Evolutionary conservation across 495 filamentous ascomycete genomes (phyloP).

Genomic region (Talaromyces ruber): DNA sequence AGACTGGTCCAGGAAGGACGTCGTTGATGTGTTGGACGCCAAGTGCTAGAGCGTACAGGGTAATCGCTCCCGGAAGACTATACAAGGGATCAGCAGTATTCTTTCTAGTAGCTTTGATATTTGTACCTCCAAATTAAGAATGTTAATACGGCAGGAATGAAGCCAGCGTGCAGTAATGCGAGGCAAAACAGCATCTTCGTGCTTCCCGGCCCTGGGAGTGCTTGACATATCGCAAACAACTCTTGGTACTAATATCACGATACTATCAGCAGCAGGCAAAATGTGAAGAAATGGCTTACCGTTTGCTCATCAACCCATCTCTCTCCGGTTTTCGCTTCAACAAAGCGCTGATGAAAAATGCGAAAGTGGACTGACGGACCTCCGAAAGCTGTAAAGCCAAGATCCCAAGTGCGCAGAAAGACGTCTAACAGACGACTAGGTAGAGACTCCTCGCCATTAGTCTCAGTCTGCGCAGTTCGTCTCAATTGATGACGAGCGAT

Average conservation of each 20-base stretch:
- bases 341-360: constrained; percentile 59
- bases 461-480: not conserved
- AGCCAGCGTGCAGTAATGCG: constrained; percentile 55
- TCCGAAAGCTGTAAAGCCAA: constrained; percentile 65
- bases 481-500: not conserved
- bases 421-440: constrained; percentile 16
- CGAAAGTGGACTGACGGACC: constrained; percentile 66
- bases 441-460: not conserved
- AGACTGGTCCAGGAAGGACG: constrained; percentile 55
- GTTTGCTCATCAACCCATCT: constrained; percentile 72
- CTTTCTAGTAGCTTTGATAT: not conserved
- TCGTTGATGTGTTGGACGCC: constrained; percentile 55
- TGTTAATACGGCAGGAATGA: constrained; percentile 50
- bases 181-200: constrained; percentile 79
- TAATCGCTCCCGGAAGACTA: constrained; percentile 67
- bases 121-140: constrained; percentile 62
- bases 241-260: constrained; percentile 58
- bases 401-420: constrained; percentile 50
- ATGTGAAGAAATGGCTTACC: constrained; percentile 21
- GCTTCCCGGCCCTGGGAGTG: constrained; percentile 64
- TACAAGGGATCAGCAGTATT: not conserved
- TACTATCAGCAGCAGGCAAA: not conserved
- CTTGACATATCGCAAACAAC: constrained; percentile 71
- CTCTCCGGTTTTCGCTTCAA: constrained; percentile 37
- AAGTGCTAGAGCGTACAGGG: constrained; percentile 64